Evolutionary conservation across 768 basidiomycete genomes (phyloP), one percentile per base, ranked within the genome.

Genomic region (Tricholoma sp.): DNA sequence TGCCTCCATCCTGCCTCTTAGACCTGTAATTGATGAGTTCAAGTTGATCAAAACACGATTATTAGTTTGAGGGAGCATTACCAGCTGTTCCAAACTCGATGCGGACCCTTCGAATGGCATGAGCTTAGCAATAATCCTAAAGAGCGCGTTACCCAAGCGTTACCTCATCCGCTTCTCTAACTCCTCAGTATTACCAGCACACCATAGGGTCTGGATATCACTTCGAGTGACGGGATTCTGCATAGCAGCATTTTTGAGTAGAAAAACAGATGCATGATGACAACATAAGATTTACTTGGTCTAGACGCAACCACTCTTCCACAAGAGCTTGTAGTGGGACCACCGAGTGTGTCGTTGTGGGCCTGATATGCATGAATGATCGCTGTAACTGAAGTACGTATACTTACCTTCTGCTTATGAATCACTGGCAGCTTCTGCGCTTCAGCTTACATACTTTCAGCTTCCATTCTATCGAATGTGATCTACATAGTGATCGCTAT

Each of bases 11-110:
- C 73, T 78, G 1, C 86, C 91, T 63, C 91, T 75, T 18, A 93
- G 74, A 52, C 91, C 91, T 88, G 59, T 4, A 34, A 34, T 17
- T 50, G 6, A 52, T 34, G 29, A 29, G 59, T n/a, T n/a, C n/a
- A n/a, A n/a, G n/a, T 50, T 32, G 31, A 4, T 60, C 28, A 53
- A 20, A 17, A 11, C 15, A n/a, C 29, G 31, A 17, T 8, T 4
- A 7, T 45, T 45, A 3, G 6, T 17, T 17, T 24, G 47, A 32
- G 6, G n/a, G 9, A 50, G 20, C 57, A 69, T 57, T 66, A 86
- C 91, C 91, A 55, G 92, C 91, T 20, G 92, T 95, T 4, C 92
- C 92, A 68, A 95, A 95, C 57, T 87, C 81, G 61, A 95, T 94
- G 34, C 92, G 81, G 4, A 72, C 72, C 61, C 88, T 89, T 63